These are phyloP conservation scores for Macroventuria anomochaeta DNA, from an alignment of 2,329 filamentous ascomycete genomes.

Conservation along the genomic window DNA sequence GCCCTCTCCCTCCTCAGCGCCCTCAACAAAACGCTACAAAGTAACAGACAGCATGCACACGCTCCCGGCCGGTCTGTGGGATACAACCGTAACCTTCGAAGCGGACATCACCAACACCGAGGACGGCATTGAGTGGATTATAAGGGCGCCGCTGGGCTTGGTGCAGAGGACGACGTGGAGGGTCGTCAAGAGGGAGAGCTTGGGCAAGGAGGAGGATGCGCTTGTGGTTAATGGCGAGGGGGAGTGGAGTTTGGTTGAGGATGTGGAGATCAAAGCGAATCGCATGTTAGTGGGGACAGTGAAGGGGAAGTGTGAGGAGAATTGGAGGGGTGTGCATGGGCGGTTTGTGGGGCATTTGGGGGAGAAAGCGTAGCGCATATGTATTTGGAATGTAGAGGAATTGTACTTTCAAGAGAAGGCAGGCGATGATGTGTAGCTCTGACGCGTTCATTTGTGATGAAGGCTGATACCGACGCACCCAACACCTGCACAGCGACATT, in stretches of 20 bases:
- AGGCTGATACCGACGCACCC: too few relatives aligned
- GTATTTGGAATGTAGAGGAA: too few relatives aligned
- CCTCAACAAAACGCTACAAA: constrained; percentile 44
- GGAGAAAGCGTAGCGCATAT: neutral
- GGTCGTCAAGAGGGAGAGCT: constrained; percentile 28
- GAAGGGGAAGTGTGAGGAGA: constrained; percentile 47
- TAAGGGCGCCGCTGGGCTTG: constrained; percentile 46
- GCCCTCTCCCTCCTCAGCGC: constrained; percentile 24
- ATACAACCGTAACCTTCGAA: constrained; percentile 45
- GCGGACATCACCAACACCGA: constrained; percentile 43
- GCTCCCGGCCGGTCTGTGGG: constrained; percentile 46
- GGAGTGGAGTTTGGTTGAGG: constrained; percentile 46
- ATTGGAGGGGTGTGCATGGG: constrained; percentile 43
- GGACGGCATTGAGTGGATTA: constrained; percentile 44
- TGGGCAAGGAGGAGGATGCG: constrained; percentile 19
- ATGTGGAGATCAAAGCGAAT: constrained; percentile 46
- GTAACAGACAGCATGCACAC: constrained; percentile 49
- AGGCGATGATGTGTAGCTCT: neutral
- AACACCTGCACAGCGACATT: too few relatives aligned
- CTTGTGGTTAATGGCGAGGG: constrained; percentile 3
- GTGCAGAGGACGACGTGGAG: constrained; percentile 44
- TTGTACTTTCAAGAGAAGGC: too few relatives aligned
- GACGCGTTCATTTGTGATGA: too few relatives aligned
- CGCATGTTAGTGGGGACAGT: constrained; percentile 45
- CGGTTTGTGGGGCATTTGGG: constrained; percentile 38